Conservation (phyloP, 164 flowering plant genomes). For the Stephania cephalantha region DNA sequence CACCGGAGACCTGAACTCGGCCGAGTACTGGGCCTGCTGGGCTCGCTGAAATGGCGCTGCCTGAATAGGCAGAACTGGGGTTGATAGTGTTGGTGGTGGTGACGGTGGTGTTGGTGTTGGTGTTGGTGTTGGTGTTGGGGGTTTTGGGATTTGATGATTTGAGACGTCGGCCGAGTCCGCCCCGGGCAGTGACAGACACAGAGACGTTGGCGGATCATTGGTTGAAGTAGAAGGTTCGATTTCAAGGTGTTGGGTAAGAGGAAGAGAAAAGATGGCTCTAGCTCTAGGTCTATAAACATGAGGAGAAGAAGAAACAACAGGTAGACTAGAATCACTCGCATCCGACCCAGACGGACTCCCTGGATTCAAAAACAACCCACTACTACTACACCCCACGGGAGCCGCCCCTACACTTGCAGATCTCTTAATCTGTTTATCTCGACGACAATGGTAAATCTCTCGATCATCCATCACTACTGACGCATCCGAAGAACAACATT, state of each 20-base stretch:
- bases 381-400: constrained; percentile 6
- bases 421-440: constrained; percentile 40
- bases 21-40: neutral
- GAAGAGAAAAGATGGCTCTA: constrained; percentile 22
- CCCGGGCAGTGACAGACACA: constrained; percentile 64
- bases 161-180: constrained; percentile 29
- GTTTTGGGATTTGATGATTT: constrained; percentile 9
- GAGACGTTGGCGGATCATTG: constrained; percentile 43
- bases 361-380: constrained; percentile 28
- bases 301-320: constrained; percentile 4
- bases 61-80: neutral
- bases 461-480: constrained; percentile 21
- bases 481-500: constrained; percentile 51
- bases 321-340: constrained; percentile 54
- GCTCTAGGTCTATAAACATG: constrained; percentile 45
- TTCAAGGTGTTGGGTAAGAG: constrained; percentile 2
- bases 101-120: neutral
- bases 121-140: neutral
- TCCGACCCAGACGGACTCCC: constrained; percentile 65
- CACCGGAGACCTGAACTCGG: neutral
- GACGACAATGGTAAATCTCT: neutral
- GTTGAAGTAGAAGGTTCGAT: constrained; percentile 20
- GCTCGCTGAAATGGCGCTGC: too few relatives aligned
- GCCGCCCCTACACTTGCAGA: constrained; percentile 43
- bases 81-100: neutral